These are phyloP conservation scores for Baorangia bicolor DNA, from an alignment of 768 basidiomycete genomes.

Conservation along the genomic window DNA sequence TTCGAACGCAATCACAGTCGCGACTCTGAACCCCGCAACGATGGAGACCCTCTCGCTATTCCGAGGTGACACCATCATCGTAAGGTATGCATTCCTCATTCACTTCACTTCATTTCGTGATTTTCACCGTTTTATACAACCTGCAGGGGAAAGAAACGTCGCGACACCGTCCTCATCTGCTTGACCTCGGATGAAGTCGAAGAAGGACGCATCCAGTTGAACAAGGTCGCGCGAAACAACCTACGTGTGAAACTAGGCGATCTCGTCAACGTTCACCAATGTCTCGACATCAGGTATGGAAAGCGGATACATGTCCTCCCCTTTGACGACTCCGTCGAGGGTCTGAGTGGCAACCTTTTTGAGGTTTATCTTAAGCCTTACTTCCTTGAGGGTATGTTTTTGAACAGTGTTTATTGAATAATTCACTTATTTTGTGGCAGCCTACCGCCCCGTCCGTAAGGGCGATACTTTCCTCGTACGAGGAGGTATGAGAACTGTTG, in stretches of 20 bases:
- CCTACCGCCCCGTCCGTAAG: constrained; percentile 94
- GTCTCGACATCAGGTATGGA: constrained; percentile 98
- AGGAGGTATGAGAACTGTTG: constrained; percentile 97
- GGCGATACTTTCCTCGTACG: constrained; percentile 99
- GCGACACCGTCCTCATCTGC: constrained; percentile 97
- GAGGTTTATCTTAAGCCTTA: constrained; percentile 99
- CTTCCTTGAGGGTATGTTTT: constrained; percentile 83
- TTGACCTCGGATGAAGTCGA: constrained; percentile 95
- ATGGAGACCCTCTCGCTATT: constrained; percentile 95
- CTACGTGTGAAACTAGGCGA: constrained; percentile 97
- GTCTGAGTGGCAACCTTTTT: constrained; percentile 96
- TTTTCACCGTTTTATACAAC: constrained; percentile 2
- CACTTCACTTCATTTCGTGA: neutral
- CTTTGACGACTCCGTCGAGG: constrained; percentile 98
- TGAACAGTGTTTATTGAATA: neutral
- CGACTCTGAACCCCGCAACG: constrained; percentile 92
- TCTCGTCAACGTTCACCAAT: constrained; percentile 93
- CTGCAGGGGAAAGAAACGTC: constrained; percentile 90
- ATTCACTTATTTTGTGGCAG: constrained; percentile 34
- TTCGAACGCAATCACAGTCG: constrained; percentile 51
- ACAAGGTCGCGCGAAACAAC: constrained; percentile 99
- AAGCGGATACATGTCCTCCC: constrained; percentile 96
- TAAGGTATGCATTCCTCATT: constrained; percentile 55
- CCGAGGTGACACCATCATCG: constrained; percentile 95
- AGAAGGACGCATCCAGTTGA: constrained; percentile 96